phyloP scores from a whole-genome alignment of 1,284 basidiomycete genomes.

The Meripilus lineatus region DNA sequence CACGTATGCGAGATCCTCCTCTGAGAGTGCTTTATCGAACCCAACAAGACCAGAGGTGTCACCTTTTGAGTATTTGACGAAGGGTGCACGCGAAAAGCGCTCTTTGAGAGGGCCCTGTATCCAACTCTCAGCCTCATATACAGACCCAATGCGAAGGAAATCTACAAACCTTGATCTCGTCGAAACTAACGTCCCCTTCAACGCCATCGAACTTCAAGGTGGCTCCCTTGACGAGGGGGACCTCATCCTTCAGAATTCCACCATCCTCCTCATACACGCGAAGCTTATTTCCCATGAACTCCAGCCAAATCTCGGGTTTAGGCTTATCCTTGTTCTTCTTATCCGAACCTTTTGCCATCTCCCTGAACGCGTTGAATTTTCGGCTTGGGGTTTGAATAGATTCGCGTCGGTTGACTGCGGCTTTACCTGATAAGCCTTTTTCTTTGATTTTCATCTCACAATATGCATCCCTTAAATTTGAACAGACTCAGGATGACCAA shows the following conservation, averaged over 20 bases:
- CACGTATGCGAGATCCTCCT: constrained; percentile 62
- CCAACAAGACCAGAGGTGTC: constrained; percentile 40
- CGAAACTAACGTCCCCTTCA: constrained; percentile 59
- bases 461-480: constrained; percentile 85
- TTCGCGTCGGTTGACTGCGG: constrained; percentile 51
- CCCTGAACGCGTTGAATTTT: constrained; percentile 87
- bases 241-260: constrained; percentile 67
- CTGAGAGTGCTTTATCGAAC: constrained; percentile 58
- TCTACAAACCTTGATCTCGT: constrained; percentile 60
- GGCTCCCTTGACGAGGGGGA: constrained; percentile 68
- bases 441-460: constrained; percentile 98
- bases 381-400: constrained; percentile 42
- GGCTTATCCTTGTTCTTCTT: constrained; percentile 35
- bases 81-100: constrained; percentile 71
- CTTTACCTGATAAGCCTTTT: constrained; percentile 79
- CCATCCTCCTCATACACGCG: constrained; percentile 61
- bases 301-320: constrained; percentile 59
- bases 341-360: constrained; percentile 53
- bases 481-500: too few relatives aligned
- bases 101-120: constrained; percentile 69
- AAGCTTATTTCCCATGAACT: constrained; percentile 66
- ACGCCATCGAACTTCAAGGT: constrained; percentile 75
- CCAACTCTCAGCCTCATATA: not conserved
- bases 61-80: constrained; percentile 64
- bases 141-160: not conserved